Evolutionary conservation across 768 basidiomycete genomes (phyloP), one percentile per base, ranked within the genome.

Genomic region (Hemileccinum impolitum): DNA sequence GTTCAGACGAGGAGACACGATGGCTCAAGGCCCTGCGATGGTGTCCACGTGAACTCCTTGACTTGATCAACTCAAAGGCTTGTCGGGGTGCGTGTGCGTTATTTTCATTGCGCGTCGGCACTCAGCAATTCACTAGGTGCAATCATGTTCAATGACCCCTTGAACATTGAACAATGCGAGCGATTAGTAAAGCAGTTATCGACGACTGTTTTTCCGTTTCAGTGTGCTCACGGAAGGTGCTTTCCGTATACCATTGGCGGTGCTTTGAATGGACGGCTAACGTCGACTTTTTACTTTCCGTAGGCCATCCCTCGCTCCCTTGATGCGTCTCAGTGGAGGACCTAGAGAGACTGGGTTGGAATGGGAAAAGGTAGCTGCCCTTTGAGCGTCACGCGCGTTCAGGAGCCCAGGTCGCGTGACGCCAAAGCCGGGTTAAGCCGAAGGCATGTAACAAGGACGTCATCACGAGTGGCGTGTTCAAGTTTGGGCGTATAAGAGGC

Each of bases 141-240:
- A 3, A 90, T 96, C 67, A 96, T 97, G 93, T 96, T 96, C 75
- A 94, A 94, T 57, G 94, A 98, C 63, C 50, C 74, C 0, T 73
- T 99, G 42, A 80, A 73, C 13, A 46, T 70, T 7, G 74, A 74
- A 31, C 91, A 96, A 62, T 90, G 91, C 64, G 64, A 77, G 56
- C 70, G 74, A 40, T 77, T 99, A 36, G 74, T 98, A 39, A 58
- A 61, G 6, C 77, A 82, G 55, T 75, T 99, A 25, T 75, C 85
- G 9, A 65, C 76, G 52, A 91, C 92, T 3, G 75, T 77, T 4
- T 87, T 90, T 59, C 94, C 95, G 2, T 97, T 96, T 68, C 90
- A 91, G 64, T 99, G 96, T 70, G 96, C 96, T 28, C 96, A 99
- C 68, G 96, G 95, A 63, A 77, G 90, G 90, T 87, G 52, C 21